Conservation (phyloP, 306 rosid species). For the Castanea crenata region DNA sequence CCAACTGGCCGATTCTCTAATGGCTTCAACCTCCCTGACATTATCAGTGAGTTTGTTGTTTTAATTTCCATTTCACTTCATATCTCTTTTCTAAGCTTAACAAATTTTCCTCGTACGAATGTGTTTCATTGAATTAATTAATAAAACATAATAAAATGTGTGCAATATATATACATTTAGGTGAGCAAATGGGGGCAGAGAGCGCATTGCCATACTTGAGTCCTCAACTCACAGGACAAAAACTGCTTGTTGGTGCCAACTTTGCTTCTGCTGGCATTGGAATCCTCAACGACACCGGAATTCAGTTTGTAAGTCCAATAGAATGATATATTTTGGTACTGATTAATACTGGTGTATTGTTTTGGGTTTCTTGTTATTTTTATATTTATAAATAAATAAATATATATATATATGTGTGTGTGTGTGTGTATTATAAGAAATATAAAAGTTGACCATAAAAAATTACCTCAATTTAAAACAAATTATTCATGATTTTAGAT, state of each 20-base stretch:
- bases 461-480: no score
- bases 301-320: conserved; percentile 45
- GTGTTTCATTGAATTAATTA: no score
- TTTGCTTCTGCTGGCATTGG: conserved; percentile 73
- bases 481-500: no score
- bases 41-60: conserved; percentile 23
- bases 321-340: no score
- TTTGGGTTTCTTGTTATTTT: no score
- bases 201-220: conserved; percentile 57
- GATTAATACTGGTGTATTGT: no score
- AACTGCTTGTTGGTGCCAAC: conserved; percentile 59
- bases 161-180: conserved; percentile 11
- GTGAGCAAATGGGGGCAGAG: conserved; percentile 48
- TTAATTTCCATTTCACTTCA: not conserved
- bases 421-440: no score
- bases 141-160: not conserved
- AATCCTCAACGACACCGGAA: conserved; percentile 65
- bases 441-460: no score
- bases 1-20: conserved; percentile 75
- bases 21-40: conserved; percentile 61
- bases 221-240: conserved; percentile 39
- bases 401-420: no score
- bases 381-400: no score
- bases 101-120: no score
- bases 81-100: not conserved